These are phyloP conservation scores for Isoetes taiwanensis DNA, from an alignment of 75 land plant genomes.

Conservation along the genomic window DNA sequence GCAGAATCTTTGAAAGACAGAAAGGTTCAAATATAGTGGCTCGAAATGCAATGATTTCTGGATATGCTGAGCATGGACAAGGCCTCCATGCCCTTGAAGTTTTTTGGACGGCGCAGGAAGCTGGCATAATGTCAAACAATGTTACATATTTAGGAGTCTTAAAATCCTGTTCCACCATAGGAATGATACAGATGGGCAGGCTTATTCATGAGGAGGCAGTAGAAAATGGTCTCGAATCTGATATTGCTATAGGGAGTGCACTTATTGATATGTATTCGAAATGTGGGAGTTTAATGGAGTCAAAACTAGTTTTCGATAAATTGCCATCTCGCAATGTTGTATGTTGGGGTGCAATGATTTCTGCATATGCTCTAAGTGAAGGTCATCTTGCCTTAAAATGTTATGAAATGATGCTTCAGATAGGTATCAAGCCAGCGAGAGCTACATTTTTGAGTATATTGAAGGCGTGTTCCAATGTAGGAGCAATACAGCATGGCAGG, in stretches of 20 bases:
- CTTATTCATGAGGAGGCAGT: too few species aligned
- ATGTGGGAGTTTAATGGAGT: not conserved
- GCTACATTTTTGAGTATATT: not conserved
- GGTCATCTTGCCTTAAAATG: not conserved
- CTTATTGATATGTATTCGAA: conserved; percentile 3
- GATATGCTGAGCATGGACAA: not conserved
- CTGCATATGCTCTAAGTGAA: not conserved
- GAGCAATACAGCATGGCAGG: not conserved
- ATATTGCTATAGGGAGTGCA: not conserved
- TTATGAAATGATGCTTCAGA: not conserved
- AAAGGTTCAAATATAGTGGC: not conserved
- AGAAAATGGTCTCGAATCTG: not conserved
- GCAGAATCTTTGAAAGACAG: not conserved
- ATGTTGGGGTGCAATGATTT: not conserved
- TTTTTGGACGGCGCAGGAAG: not conserved
- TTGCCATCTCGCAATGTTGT: not conserved
- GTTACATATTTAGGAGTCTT: not conserved
- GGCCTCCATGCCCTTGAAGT: conserved; percentile 1
- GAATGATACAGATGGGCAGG: too few species aligned
- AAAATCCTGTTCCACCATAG: not conserved
- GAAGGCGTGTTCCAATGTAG: not conserved
- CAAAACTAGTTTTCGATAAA: not conserved
- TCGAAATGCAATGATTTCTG: not conserved
- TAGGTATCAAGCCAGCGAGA: not conserved
- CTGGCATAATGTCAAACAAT: not conserved